Conservation (phyloP, 192 early-diverging fungal species). For the Obelidium mucronatum region DNA sequence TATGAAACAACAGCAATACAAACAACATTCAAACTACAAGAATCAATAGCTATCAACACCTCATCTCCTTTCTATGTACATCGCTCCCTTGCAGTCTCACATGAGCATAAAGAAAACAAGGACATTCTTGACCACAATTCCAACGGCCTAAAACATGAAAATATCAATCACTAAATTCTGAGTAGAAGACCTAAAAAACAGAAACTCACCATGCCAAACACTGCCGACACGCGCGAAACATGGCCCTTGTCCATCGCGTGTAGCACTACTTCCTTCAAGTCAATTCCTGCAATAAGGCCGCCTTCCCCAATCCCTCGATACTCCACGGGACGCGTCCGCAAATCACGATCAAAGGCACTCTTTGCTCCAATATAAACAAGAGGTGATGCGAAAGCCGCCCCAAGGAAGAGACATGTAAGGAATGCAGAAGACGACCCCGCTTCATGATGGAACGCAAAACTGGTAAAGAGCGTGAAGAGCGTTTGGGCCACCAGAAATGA, state of each 20-base stretch:
- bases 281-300: not conserved
- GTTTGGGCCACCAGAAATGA: not conserved
- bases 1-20: too few species aligned
- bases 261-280: not conserved
- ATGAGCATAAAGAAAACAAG: not conserved
- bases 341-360: not conserved
- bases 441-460: not conserved
- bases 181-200: not conserved
- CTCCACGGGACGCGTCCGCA: not conserved
- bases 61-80: too few species aligned
- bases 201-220: not conserved
- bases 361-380: not conserved
- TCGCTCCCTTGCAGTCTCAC: too few species aligned
- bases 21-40: too few species aligned
- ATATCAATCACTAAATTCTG: not conserved
- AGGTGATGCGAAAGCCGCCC: not conserved
- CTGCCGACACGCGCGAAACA: not conserved
- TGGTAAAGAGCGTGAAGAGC: not conserved
- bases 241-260: not conserved
- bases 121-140: not conserved
- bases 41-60: too few species aligned
- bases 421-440: too few species aligned
- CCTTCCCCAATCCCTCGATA: not conserved
- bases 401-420: not conserved
- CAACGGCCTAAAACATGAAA: not conserved